Conservation (phyloP, 768 basidiomycete species). For the Multifurca ochricompacta region DNA sequence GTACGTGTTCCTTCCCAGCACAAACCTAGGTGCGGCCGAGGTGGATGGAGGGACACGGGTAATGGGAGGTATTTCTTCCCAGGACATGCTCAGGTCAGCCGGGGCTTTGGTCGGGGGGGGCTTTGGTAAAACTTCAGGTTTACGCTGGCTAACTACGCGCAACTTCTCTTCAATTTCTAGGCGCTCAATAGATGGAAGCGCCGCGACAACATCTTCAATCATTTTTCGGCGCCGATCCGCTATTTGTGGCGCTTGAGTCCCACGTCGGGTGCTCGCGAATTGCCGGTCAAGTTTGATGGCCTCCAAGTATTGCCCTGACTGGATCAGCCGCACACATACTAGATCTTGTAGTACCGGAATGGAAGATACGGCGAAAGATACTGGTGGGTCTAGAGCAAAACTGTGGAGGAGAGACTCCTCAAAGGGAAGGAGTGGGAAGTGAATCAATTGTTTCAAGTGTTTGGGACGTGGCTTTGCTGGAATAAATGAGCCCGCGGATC, state of each 20-base stretch:
- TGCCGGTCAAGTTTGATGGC: constrained; percentile 70
- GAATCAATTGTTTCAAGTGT: constrained; percentile 54
- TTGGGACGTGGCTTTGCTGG: constrained; percentile 31
- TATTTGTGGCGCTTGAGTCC: constrained; percentile 33
- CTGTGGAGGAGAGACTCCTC: constrained; percentile 53
- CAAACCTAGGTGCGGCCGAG: constrained; percentile 6
- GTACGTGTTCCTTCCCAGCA: constrained; percentile 13
- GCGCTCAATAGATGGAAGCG: constrained; percentile 57
- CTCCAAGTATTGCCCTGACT: constrained; percentile 59
- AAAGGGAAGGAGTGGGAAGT: constrained; percentile 54
- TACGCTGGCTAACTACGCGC: constrained; percentile 1
- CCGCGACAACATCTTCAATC: constrained; percentile 60
- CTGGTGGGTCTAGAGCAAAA: constrained; percentile 52
- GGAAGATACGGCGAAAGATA: constrained; percentile 38
- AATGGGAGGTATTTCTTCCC: constrained; percentile 41
- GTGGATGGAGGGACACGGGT: constrained; percentile 25
- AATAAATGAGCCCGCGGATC: background rate
- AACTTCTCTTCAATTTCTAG: constrained; percentile 54
- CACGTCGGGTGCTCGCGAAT: constrained; percentile 33
- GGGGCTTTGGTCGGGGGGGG: constrained; percentile 16
- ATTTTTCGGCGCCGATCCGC: constrained; percentile 53
- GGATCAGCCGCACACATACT: constrained; percentile 70
- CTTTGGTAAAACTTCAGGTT: background rate
- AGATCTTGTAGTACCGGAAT: constrained; percentile 64
- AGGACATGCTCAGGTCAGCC: constrained; percentile 46